Conservation (phyloP, 129 eudicot species). For the Ambrosia trifida region DNA sequence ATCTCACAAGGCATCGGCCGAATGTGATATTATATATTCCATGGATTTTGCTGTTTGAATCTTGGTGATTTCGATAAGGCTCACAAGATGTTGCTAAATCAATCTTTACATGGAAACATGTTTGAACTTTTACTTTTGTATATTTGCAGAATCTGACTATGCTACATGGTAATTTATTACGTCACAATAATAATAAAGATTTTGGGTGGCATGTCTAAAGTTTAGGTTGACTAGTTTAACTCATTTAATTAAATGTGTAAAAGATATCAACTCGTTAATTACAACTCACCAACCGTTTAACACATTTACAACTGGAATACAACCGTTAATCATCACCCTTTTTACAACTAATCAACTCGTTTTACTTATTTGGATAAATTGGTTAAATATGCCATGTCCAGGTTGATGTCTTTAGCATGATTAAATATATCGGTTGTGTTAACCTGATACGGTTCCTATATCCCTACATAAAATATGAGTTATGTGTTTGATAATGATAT, state of each 20-base stretch:
- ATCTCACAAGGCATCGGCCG: background rate
- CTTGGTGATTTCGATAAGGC: constrained; percentile 22
- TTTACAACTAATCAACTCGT: background rate
- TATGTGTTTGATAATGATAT: background rate
- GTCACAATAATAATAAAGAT: background rate
- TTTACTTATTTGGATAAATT: too few relatives aligned
- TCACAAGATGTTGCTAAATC: background rate
- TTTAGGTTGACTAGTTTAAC: background rate
- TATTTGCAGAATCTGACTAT: background rate
- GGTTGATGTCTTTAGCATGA: background rate
- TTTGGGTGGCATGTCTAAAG: background rate
- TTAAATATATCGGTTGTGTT: background rate
- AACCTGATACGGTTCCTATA: background rate
- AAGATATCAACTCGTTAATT: background rate
- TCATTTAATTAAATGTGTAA: background rate
- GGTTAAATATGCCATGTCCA: too few relatives aligned
- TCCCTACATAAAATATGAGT: background rate
- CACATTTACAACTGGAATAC: too few relatives aligned
- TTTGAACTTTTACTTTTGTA: constrained; percentile 1
- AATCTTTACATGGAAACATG: background rate
- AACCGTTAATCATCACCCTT: too few relatives aligned
- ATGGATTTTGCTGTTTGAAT: constrained; percentile 17
- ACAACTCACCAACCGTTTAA: too few relatives aligned
- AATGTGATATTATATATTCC: background rate
- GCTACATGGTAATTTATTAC: background rate